Evolutionary conservation across 345 rosid species (phyloP).

Genomic region (Rhizophora apiculata): DNA sequence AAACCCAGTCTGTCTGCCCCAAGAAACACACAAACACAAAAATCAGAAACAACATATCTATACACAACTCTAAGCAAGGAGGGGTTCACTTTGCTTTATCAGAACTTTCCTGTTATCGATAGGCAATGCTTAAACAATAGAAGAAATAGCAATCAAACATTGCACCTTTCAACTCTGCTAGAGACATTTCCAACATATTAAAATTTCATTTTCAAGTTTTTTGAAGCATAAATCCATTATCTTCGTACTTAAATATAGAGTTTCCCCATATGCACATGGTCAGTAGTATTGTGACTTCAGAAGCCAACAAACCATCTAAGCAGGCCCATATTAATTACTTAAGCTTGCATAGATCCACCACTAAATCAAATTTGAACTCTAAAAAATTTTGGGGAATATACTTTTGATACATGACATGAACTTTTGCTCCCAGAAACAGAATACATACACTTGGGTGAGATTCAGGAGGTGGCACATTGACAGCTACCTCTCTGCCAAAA

Average conservation of each 20-base stretch:
- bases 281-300: not conserved
- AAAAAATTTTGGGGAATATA: no score
- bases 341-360: constrained; percentile 1
- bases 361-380: not conserved
- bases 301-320: not conserved
- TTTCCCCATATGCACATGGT: not conserved
- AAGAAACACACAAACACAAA: constrained; percentile 15
- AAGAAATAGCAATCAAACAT: not conserved
- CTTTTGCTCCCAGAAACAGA: constrained; percentile 14
- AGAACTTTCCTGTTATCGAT: not conserved
- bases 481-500: constrained; percentile 60
- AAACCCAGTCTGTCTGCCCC: constrained; percentile 69
- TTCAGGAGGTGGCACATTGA: constrained; percentile 69
- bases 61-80: not conserved
- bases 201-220: not conserved
- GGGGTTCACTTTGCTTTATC: constrained; percentile 8
- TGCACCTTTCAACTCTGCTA: not conserved
- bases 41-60: not conserved
- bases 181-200: not conserved
- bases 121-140: not conserved
- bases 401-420: not conserved
- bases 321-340: not conserved
- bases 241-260: no score
- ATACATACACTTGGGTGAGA: constrained; percentile 61
- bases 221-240: no score